A percentile compares a stretch with the other conserved stretches of the same genome.
Conservation (phyloP, 2,329 filamentous ascomycete genomes). For the Botrytis porri region DNA sequence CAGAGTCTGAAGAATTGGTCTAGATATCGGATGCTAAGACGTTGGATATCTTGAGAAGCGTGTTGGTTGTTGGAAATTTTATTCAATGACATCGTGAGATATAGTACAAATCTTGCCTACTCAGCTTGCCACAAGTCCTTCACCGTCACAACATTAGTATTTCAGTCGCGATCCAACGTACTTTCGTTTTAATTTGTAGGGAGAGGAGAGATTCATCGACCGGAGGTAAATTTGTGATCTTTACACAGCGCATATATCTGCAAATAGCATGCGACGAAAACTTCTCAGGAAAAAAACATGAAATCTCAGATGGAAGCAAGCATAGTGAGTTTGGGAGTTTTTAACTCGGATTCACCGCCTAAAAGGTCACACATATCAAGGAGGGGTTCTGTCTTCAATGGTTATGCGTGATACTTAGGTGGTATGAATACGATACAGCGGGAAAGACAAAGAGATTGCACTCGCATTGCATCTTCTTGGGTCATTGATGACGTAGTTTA, state of each 20-base stretch:
- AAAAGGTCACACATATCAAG: background rate
- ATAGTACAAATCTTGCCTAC: background rate
- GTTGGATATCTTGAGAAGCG: slow-evolving; percentile 10
- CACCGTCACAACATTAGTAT: background rate
- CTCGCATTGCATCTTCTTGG: background rate
- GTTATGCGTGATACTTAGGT: background rate
- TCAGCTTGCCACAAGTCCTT: background rate
- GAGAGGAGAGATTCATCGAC: background rate
- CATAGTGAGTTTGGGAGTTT: background rate
- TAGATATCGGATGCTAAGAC: background rate
- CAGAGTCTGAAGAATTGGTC: background rate
- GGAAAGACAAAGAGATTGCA: background rate
- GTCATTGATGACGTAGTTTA: background rate
- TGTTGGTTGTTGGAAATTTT: background rate
- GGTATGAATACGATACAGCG: slow-evolving; percentile 1
- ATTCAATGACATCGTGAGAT: background rate
- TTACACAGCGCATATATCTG: background rate
- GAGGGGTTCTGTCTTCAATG: background rate
- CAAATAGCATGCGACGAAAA: background rate
- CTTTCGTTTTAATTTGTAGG: background rate
- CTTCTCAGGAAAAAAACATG: background rate
- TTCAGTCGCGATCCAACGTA: background rate
- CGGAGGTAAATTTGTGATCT: background rate
- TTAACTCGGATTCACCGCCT: background rate
- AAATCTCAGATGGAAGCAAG: background rate